Conservation (phyloP, 768 basidiomycete genomes). For the Suillus sp. region DNA sequence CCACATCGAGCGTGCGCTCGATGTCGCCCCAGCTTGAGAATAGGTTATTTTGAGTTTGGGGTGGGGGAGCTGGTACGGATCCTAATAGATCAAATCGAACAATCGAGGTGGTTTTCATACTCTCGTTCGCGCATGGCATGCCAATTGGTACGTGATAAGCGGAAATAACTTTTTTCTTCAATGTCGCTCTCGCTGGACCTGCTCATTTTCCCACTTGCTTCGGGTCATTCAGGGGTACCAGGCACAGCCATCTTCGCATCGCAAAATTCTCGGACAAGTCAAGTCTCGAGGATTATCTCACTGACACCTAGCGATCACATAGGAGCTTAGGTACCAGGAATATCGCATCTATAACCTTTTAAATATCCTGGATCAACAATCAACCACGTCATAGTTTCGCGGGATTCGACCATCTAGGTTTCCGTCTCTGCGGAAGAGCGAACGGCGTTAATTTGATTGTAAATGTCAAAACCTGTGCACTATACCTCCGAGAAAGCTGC, state of each 20-base stretch:
- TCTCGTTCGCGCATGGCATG: not conserved
- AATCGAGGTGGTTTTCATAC: not conserved
- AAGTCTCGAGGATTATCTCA: slow-evolving; percentile 1
- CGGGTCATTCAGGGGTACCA: not conserved
- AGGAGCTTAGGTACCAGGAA: not conserved
- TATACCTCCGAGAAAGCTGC: slow-evolving; percentile 67
- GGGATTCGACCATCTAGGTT: slow-evolving; percentile 59
- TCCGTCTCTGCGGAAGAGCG: slow-evolving; percentile 39
- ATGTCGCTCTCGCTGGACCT: not conserved
- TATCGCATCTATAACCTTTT: slow-evolving; percentile 5
- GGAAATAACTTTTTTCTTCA: slow-evolving; percentile 5
- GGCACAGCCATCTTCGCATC: slow-evolving; percentile 1
- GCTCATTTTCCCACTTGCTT: not conserved
- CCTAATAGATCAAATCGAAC: not conserved
- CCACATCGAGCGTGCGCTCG: not conserved
- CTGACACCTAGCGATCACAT: not conserved
- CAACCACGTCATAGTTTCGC: slow-evolving; percentile 47
- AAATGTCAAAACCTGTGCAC: slow-evolving; percentile 12
- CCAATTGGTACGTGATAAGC: not conserved
- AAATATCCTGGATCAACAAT: not conserved
- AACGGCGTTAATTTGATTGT: slow-evolving; percentile 2
- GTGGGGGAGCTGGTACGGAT: not conserved
- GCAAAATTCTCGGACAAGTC: not conserved
- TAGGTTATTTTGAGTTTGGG: slow-evolving; percentile 3
- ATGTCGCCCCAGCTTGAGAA: not conserved